Percentiles rank a stretch among this genome's conserved stretches.
phyloP scores from a whole-genome alignment of 345 rosid species.

The Clausena lansium region DNA sequence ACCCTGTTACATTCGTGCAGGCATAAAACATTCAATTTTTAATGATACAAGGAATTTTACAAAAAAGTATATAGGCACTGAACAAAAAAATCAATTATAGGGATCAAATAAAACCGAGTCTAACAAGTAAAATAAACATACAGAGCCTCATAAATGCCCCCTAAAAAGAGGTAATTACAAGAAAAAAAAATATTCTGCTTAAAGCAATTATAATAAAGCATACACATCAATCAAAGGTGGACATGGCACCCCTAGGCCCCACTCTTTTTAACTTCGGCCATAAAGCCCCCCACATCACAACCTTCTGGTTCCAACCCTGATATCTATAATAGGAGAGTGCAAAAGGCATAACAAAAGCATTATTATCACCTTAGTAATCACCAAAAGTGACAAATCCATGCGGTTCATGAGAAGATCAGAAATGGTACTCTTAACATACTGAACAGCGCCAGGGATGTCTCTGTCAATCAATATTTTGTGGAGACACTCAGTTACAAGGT shows the following conservation, averaged over 20 bases:
- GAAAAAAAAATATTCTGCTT: slow-evolving; percentile 1
- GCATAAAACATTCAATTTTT: slow-evolving; percentile 2
- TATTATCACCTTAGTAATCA: slow-evolving; percentile 79
- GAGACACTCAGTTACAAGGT: slow-evolving; percentile 89
- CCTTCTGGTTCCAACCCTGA: not conserved
- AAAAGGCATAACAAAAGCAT: slow-evolving; percentile 22
- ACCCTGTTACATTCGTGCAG: slow-evolving; percentile 55
- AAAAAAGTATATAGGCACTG: not conserved
- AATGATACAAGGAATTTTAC: not conserved
- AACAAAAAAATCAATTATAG: not conserved
- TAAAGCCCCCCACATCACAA: not conserved
- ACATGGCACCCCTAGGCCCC: not conserved
- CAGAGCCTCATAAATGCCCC: not conserved
- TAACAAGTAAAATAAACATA: not conserved
- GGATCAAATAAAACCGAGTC: not conserved
- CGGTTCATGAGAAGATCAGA: slow-evolving; percentile 99
- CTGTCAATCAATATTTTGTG: slow-evolving; percentile 83
- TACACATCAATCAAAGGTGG: not conserved
- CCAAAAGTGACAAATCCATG: slow-evolving; percentile 94
- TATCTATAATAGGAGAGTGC: not conserved
- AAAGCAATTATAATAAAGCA: not conserved
- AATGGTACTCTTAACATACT: slow-evolving; percentile 83
- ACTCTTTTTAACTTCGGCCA: not conserved
- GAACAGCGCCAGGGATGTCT: slow-evolving; percentile 85
- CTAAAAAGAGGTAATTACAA: not conserved